phyloP scores from a whole-genome alignment of 2,329 filamentous ascomycete species.

The Trichoderma breve region DNA sequence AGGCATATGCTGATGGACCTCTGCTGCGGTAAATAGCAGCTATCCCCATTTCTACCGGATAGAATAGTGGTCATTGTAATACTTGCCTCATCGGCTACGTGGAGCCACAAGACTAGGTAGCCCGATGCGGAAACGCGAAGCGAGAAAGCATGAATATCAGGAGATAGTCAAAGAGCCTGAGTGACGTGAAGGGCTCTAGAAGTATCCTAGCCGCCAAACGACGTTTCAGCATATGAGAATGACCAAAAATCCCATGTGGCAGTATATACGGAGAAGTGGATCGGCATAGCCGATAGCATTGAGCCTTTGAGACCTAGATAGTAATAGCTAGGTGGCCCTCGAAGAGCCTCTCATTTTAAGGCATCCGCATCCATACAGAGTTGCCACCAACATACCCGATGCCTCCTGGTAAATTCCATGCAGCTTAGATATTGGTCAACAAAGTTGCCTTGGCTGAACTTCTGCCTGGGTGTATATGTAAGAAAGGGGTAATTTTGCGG shows the following conservation, averaged over 20 bases:
- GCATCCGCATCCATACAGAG: not conserved
- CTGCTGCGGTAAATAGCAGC: not conserved
- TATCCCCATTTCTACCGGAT: not conserved
- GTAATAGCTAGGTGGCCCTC: not conserved
- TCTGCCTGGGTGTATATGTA: not conserved
- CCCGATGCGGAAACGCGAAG: conserved; percentile 33
- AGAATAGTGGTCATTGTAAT: conserved; percentile 12
- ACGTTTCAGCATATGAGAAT: not conserved
- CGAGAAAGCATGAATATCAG: conserved; percentile 26
- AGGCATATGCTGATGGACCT: not conserved
- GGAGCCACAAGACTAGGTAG: not conserved
- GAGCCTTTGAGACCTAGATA: conserved; percentile 7
- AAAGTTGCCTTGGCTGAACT: not conserved
- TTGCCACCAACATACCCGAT: not conserved
- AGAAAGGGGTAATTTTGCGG: not conserved
- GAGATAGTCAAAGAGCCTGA: conserved; percentile 14
- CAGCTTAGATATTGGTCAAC: not conserved
- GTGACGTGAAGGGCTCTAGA: conserved; percentile 8
- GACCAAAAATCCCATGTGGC: not conserved
- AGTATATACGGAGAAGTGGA: not conserved
- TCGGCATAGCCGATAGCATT: conserved; percentile 2
- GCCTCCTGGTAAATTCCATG: not conserved
- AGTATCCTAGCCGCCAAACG: conserved; percentile 10
- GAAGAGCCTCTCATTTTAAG: not conserved
- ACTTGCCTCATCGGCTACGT: conserved; percentile 16